Base-by-base conservation (phyloP, 2,329 filamentous ascomycete species). In the Penicillium sp. region DNA sequence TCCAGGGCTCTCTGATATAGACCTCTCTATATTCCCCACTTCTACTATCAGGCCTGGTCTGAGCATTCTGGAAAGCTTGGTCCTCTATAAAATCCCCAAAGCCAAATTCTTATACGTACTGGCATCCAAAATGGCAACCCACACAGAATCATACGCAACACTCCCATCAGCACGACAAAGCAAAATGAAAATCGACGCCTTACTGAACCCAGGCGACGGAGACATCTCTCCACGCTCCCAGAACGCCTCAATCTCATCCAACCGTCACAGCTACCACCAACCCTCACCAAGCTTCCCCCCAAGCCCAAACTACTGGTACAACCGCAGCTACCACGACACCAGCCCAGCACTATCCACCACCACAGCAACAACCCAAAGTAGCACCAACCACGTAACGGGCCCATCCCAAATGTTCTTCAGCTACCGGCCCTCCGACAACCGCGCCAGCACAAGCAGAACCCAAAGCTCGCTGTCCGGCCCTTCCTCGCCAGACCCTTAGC, bases 111-210 rank as follows among this genome's bases (percentile, higher is more conserved):
- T 17, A 31, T 17, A 33, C 42, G 42, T 44, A 34, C 13, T 33
- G 42, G 42, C 39, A 6, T 40, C 47, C 31, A 46, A 33, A 44
- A 60, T 59, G 54, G 54, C 54, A 26, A 40, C 50, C n/a, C 43
- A 47, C 22, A 49, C 55, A 47, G 59, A 61, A 38, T 49, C 52
- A 44, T 54, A 53, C 41, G 43, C 52, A 44, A 51, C 47, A 13
- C 52, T 57, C 48, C 57, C 60, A 39, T 57, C 62, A 29, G 53
- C 55, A 40, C 64, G 63, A 6, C 60, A 61, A 55, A 64, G 60
- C 45, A 60, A 57, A 45, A 68, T 68, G 64, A 64, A 61, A 34
- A 68, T 68, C 48, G 62, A 67, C 52, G 58, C 63, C 12, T 51
- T 68, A 6, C 56, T 66, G 17, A 69, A 69, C 43, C 66, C 66